Evolutionary conservation across 163 green algal genomes (phyloP).

Genomic region (Prototheca wickerhamii): DNA sequence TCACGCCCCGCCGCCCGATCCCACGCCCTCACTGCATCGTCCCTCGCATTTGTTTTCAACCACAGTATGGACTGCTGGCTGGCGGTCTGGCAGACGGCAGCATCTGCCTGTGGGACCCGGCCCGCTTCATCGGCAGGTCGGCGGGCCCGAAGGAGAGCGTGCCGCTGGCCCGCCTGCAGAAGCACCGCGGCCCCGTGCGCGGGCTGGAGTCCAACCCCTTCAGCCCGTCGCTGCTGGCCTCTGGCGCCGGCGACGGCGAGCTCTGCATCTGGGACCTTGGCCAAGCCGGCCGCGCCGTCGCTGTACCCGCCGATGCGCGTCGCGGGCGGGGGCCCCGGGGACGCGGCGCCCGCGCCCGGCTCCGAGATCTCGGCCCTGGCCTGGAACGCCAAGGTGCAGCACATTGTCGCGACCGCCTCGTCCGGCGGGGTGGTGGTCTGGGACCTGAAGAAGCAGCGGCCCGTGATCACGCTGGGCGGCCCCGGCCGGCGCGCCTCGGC

Average conservation of each 20-base stretch:
- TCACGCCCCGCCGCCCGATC: not conserved
- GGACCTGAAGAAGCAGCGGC: slow-evolving; percentile 87
- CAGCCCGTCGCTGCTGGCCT: slow-evolving; percentile 83
- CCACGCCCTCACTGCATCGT: not conserved
- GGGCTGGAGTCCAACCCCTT: slow-evolving; percentile 84
- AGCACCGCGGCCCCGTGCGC: slow-evolving; percentile 66
- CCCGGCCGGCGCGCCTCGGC: slow-evolving; percentile 22
- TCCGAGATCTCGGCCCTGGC: slow-evolving; percentile 71
- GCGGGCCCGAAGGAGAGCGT: not conserved
- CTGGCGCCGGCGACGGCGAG: slow-evolving; percentile 90
- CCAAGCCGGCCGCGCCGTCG: slow-evolving; percentile 60
- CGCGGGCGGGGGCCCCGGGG: not conserved
- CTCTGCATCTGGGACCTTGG: slow-evolving; percentile 92
- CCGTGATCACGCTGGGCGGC: slow-evolving; percentile 77
- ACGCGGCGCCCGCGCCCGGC: not conserved
- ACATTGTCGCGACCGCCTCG: slow-evolving; percentile 84
- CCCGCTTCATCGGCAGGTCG: slow-evolving; percentile 51
- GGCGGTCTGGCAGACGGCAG: slow-evolving; percentile 87
- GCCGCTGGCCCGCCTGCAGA: slow-evolving; percentile 59
- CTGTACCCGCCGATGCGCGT: slow-evolving; percentile 61
- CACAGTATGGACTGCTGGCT: slow-evolving; percentile 80
- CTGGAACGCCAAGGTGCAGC: slow-evolving; percentile 93
- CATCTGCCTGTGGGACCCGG: slow-evolving; percentile 85
- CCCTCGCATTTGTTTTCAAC: not conserved
- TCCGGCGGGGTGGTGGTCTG: slow-evolving; percentile 82